Base-by-base conservation (phyloP, 495 filamentous ascomycete species). In the Lophiotrema nucula region DNA sequence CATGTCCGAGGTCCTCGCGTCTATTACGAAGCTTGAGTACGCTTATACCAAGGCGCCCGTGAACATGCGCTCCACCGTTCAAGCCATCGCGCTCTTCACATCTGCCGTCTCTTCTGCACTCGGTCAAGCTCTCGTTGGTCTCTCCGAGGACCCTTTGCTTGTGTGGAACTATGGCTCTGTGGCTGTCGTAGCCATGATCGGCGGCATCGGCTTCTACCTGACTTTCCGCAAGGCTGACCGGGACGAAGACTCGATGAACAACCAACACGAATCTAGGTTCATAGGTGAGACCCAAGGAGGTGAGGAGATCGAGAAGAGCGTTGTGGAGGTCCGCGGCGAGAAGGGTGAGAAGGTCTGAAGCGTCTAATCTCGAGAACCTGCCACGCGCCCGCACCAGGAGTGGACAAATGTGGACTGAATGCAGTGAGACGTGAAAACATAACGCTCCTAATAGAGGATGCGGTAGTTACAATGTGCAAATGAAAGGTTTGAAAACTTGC, bases 181-280 rank as follows among this genome's bases (percentile, higher is more conserved):
- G 21, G 86, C 83, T 11, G 79, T 88, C 27, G 65, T 88, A 12
- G 79, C 86, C 1, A 77, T 79, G 46, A 41, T 85, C 3, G 85
- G 82, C 16, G 79, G 77, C 8, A 56, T 76, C 25, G 73, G 75
- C 4, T 90, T 91, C 74, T 89, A 81, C 77, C 47, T 80, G 41
- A 78, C 73, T 52, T 86, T 84, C 67, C 72, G 79, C 16, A 69
- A 74, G 43, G 65, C 86, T 2, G 86, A 90, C 63, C 61, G 62
- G 19, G 73, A 84, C 65, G 87, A 89, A 60, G 87, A 88, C 63
- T 53, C 68, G 31, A 74, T 89, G 38, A 90, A 89, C 65, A n/a
- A n/a, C n/a, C n/a, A n/a, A n/a, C n/a, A n/a, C n/a, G n/a, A 43
- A 54, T 24, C 23, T 54, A 39, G 24, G 31, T 52, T 52, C 15